Conservation (phyloP, 495 filamentous ascomycete species). For the Talaromyces stipitatus region DNA sequence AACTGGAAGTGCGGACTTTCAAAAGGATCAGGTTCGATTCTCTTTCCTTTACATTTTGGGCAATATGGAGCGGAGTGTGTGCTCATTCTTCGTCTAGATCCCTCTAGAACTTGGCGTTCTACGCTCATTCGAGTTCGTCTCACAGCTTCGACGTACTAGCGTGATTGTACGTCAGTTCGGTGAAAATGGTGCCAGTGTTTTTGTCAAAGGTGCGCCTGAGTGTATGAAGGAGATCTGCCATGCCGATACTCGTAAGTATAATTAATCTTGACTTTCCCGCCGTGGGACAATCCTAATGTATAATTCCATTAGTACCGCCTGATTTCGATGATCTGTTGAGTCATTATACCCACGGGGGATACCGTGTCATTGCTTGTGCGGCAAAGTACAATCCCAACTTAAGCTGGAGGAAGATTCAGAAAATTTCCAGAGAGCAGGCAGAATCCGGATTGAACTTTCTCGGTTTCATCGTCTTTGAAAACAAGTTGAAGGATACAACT, state of each 20-base stretch:
- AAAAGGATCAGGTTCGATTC: slow-evolving; percentile 36
- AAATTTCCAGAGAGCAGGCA: slow-evolving; percentile 78
- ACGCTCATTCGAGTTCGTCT: slow-evolving; percentile 92
- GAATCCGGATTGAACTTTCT: slow-evolving; percentile 78
- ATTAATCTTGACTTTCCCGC: too few relatives aligned
- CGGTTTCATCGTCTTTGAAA: slow-evolving; percentile 98
- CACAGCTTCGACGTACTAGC: slow-evolving; percentile 86
- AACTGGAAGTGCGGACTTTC: slow-evolving; percentile 39
- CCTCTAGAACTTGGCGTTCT: slow-evolving; percentile 76
- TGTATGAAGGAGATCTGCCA: slow-evolving; percentile 89
- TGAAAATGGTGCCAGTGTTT: slow-evolving; percentile 68
- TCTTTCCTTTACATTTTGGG: neutral
- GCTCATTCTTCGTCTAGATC: slow-evolving; percentile 29
- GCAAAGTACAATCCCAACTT: slow-evolving; percentile 78
- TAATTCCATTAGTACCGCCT: slow-evolving; percentile 53
- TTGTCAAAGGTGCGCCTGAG: slow-evolving; percentile 95
- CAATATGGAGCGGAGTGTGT: neutral
- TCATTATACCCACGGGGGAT: slow-evolving; percentile 91
- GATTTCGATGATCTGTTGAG: slow-evolving; percentile 84
- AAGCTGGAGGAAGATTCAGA: slow-evolving; percentile 89
- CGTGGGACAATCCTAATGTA: neutral
- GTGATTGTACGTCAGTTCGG: slow-evolving; percentile 86
- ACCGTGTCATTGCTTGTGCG: slow-evolving; percentile 95
- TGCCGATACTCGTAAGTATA: slow-evolving; percentile 62
- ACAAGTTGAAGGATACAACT: slow-evolving; percentile 88